Percentiles rank a stretch among this genome's conserved stretches.
These are phyloP conservation scores for Rhodosporidiobolus sp. DNA, from an alignment of 768 basidiomycete species.

Conservation along the genomic window DNA sequence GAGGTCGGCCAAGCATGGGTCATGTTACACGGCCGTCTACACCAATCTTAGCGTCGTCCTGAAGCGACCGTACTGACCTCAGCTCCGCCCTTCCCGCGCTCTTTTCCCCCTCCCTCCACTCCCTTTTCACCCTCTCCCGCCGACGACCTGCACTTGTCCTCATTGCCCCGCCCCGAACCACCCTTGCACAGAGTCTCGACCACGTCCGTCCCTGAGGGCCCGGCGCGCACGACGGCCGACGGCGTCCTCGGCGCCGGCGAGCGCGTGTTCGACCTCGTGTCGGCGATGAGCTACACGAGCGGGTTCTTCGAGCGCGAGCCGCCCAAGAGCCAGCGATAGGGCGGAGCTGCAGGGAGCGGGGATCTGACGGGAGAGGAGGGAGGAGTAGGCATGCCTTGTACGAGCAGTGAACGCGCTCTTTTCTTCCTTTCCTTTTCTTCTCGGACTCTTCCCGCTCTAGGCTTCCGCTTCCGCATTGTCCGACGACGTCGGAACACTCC, in stretches of 20 bases:
- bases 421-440: no score
- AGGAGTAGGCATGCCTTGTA: no score
- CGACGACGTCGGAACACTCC: no score
- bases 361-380: no score
- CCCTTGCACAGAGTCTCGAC: conserved; percentile 41
- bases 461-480: no score
- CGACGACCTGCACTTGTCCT: neutral
- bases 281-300: conserved; percentile 81
- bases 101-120: neutral
- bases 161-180: neutral
- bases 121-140: neutral
- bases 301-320: conserved; percentile 58
- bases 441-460: no score
- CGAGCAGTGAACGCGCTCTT: no score
- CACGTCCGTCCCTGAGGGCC: conserved; percentile 75
- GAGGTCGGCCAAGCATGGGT: no score
- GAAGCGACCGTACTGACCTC: neutral
- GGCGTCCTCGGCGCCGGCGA: conserved; percentile 83
- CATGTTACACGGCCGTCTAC: no score
- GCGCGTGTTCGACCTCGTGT: conserved; percentile 77
- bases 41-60: neutral
- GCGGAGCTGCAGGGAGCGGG: no score
- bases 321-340: neutral
- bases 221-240: conserved; percentile 70
- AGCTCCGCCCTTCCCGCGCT: no score